Evolutionary conservation across 2,329 filamentous ascomycete species (phyloP).

Genomic region (Hypoxylon sp.): DNA sequence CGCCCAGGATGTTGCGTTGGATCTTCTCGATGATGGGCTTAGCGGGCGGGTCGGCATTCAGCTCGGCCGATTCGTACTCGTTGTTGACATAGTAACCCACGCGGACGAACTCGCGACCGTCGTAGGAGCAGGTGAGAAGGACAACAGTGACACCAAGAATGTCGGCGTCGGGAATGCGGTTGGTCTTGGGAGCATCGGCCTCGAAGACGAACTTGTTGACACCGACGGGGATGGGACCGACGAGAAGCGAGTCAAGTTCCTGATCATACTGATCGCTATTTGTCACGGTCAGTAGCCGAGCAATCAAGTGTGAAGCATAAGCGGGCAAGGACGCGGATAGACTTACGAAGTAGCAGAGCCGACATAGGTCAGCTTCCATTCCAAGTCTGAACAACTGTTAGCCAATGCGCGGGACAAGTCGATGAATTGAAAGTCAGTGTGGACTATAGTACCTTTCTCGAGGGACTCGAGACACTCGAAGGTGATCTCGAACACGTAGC

Average conservation of each 20-base stretch:
- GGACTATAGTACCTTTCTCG: conserved; percentile 74
- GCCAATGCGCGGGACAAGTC: background rate
- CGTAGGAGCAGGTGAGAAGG: conserved; percentile 94
- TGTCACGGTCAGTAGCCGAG: conserved; percentile 30
- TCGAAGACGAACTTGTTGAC: conserved; percentile 99
- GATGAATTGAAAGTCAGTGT: background rate
- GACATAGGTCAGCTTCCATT: conserved; percentile 99
- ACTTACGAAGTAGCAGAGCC: conserved; percentile 95
- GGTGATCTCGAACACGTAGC: conserved; percentile 97
- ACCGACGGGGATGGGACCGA: conserved; percentile 95
- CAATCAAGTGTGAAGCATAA: conserved; percentile 19
- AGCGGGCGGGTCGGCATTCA: conserved; percentile 86
- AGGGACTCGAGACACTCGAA: conserved; percentile 96
- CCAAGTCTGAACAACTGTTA: conserved; percentile 72
- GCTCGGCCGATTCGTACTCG: conserved; percentile 92
- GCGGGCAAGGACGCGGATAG: conserved; percentile 15
- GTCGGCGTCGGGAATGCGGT: conserved; percentile 91
- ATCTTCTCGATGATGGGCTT: conserved; percentile 95
- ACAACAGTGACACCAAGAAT: conserved; percentile 97
- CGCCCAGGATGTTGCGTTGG: conserved; percentile 87
- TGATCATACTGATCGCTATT: conserved; percentile 93
- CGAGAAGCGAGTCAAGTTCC: conserved; percentile 94
- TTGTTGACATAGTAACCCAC: conserved; percentile 99
- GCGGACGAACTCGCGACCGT: conserved; percentile 94
- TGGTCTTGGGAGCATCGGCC: conserved; percentile 89